Base-by-base conservation (phyloP, 2,329 filamentous ascomycete genomes). In the Fusarium sublunatum region DNA sequence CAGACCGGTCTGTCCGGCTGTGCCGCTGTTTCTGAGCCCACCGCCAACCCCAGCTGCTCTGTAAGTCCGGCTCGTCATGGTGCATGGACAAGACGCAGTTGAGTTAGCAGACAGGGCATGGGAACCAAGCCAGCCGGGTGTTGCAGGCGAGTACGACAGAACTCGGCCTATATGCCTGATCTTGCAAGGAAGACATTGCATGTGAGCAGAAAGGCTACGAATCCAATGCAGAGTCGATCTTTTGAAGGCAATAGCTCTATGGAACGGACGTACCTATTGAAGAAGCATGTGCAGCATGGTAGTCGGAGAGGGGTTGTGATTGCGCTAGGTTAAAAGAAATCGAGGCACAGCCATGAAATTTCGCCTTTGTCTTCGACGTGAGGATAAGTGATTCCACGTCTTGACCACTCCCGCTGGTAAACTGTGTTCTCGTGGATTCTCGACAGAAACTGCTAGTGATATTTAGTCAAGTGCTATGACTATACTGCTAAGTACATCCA, bases 241-340 rank as follows among this genome's bases (percentile, higher is more conserved):
- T 53, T 47, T 24, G 41, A 31, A 28, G 38, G 63, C 15, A 34
- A 36, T 46, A 24, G 40, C 57, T 62, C 44, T 31, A 36, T 13
- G 19, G 38, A 32, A 45, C n/a, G 39, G 35, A 11, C 25, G 11
- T 39, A 29, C 41, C 22, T 32, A 29, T 26, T 44, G 52, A 41
- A 39, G 43, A 50, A 53, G 40, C 42, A 32, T 28, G 19, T 35
- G 22, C 52, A 25, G 38, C 25, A n/a, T 28, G 24, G 39, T 34
- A 36, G 22, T 28, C 13, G 24, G 50, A 22, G 48, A 50, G 5
- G 52, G 24, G 39, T 31, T 35, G 31, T 43, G 47, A 43, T 48
- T 42, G 51, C 48, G 53, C 40, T 59, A 64, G 31, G 42, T 31
- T 66, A 41, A 47, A 41, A 47, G 36, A 55, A 60, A 40, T 46